Evolutionary conservation across 257 asterid species (phyloP), one percentile per base, ranked within the genome.

Genomic region (Phtheirospermum japonicum): DNA sequence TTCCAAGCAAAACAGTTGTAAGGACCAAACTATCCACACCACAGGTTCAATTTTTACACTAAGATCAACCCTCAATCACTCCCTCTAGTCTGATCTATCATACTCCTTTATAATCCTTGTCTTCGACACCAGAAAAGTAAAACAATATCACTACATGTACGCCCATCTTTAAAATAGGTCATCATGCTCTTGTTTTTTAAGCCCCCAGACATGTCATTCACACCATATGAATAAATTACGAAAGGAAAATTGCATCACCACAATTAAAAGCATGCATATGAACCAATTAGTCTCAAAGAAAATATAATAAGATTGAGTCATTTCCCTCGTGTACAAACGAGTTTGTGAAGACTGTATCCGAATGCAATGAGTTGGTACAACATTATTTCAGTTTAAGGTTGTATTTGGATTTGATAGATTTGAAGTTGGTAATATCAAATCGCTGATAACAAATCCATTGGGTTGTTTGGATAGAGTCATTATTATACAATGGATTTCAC

Each of bases 1-100:
- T 67, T 14, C 60, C 63, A 33, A 70, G 74, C 53, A 48, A 45
- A 56, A 72, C 1, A 46, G 7, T 11, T 14, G 43, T 39, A 34
- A 28, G 20, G 32, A 33, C 46, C 13, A 48, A 59, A 57, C 26
- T 59, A 9, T 46, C 23, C 51, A 19, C 43, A 50, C 26, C 14
- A 49, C 11, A 10, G n/a, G 59, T 60, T 18, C 61, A 51, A 19
- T 32, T 30, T 4, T 26, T 37, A 37, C 33, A 19, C 12, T 52
- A 19, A 62, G 14, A 63, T 46, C 54, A 56, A 58, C 13, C 50
- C 42, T 61, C 28, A 26, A 43, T 12, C 49, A n/a, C 39, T 30
- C 33, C 5, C 42, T 53, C 42, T 11, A 14, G 34, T 66, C 57
- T 19, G 33, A 34, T 50, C 16, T 49, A 65, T 33, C 61, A 61